A percentile compares a stretch with the other conserved stretches of the same genome.
Evolutionary conservation across 164 flowering plant species (phyloP).

Genomic region (Tetrastigma voinierianum): DNA sequence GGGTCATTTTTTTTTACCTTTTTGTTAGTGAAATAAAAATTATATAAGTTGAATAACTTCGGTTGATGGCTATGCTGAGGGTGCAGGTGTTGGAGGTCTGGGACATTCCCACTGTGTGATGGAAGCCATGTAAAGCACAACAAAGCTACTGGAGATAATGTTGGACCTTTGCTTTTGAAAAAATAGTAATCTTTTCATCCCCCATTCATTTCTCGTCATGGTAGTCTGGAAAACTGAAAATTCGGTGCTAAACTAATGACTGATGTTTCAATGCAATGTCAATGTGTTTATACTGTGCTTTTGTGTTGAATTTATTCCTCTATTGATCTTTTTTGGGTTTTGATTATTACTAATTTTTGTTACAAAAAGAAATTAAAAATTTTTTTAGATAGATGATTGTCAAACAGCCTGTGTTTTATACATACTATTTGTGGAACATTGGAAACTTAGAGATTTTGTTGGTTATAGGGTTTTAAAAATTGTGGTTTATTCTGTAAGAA

Average conservation of each 20-base stretch:
- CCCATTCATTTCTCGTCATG: not conserved
- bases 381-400: too few species aligned
- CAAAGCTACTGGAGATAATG: constrained; percentile 90
- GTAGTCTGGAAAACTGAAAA: not conserved
- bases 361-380: too few species aligned
- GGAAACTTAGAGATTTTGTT: too few species aligned
- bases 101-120: constrained; percentile 89
- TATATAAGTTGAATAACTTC: not conserved
- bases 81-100: constrained; percentile 92
- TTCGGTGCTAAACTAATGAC: not conserved
- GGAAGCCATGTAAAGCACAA: constrained; percentile 94
- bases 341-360: too few species aligned
- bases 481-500: too few species aligned
- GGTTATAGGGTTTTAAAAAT: too few species aligned
- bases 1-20: too few species aligned
- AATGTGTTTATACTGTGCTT: not conserved
- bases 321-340: too few species aligned
- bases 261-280: not conserved
- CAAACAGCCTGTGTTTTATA: too few species aligned
- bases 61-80: constrained; percentile 3
- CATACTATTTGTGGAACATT: too few species aligned
- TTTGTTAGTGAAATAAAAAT: too few species aligned
- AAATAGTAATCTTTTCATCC: constrained; percentile 31
- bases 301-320: not conserved
- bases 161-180: constrained; percentile 89